Evolutionary conservation across 441 rosid species (phyloP), one percentile per base, ranked within the genome.

Genomic region (Melastoma candidum): DNA sequence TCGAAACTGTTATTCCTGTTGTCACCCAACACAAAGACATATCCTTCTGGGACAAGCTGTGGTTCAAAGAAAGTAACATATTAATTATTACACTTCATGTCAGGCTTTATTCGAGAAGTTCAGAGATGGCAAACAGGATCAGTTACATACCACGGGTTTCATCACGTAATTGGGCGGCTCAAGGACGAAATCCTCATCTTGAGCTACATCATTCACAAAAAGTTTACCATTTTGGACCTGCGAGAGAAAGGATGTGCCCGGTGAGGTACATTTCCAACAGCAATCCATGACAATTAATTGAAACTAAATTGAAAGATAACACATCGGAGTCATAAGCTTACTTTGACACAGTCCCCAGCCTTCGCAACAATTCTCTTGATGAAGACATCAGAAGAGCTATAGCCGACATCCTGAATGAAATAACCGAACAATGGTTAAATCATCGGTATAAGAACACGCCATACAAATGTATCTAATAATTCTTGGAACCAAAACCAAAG

Each of bases 1-100:
- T 83, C 92, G 41, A 78, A 75, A 65, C 90, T 83, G 62, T 81
- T 75, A 53, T 83, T 83, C 39, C 87, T 80, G 55, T 83, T 83
- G 70, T 83, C 92, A 53, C 92, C 87, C 74, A 83, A 48, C 11
- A 83, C 92, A 61, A 81, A 81, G 51, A 83, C 92, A 64, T 60
- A 72, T 51, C 73, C 92, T 65, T 81, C 74, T 7, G 87, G 92
- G 53, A 83, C 74, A 47, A 64, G 27, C 92, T 83, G 77, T 69
- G 70, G 46, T 60, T 26, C 25, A 24, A 17, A 54, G 50, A 49
- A 63, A 44, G 1, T 45, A 51, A 47, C 29, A 47, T 13, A n/a
- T 11, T 26, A 45, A 6, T 44, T 25, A 36, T 36, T 25, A 55
- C 49, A 46, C 46, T 32, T 61, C 22, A 24, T 11, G 46, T 47